Conservation (phyloP, 768 basidiomycete species). For the Chalciporus piperatus region DNA sequence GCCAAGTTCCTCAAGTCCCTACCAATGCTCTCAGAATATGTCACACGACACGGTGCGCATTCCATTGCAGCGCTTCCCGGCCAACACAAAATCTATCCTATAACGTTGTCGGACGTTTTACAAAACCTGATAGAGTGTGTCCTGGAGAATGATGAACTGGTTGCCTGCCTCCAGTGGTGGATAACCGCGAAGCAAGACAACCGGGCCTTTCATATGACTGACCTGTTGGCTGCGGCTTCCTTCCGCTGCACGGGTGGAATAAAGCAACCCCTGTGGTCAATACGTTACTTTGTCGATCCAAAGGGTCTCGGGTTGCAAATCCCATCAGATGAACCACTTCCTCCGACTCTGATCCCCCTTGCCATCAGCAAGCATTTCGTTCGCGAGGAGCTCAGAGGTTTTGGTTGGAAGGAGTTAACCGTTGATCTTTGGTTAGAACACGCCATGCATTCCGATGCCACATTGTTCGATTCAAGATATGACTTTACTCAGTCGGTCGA, state of each 20-base stretch:
- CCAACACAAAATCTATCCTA: constrained; percentile 63
- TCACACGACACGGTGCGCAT: constrained; percentile 49
- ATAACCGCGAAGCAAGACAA: constrained; percentile 38
- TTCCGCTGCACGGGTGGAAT: constrained; percentile 45
- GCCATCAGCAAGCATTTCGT: constrained; percentile 57
- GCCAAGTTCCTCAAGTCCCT: constrained; percentile 70
- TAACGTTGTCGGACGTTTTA: constrained; percentile 77
- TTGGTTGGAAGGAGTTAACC: constrained; percentile 76
- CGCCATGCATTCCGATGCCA: constrained; percentile 47
- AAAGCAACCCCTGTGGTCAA: constrained; percentile 48
- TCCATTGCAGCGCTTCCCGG: constrained; percentile 61
- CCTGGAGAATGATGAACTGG: constrained; percentile 64
- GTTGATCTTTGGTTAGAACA: constrained; percentile 71
- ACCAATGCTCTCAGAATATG: constrained; percentile 61
- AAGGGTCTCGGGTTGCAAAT: constrained; percentile 50
- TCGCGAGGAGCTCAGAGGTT: constrained; percentile 47
- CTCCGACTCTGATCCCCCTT: constrained; percentile 67
- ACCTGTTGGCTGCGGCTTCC: constrained; percentile 69
- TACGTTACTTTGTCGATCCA: constrained; percentile 67
- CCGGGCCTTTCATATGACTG: constrained; percentile 33
- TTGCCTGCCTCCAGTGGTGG: constrained; percentile 86
- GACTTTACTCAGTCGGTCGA: constrained; percentile 60
- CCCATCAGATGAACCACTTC: constrained; percentile 74
- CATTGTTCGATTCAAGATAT: constrained; percentile 40
- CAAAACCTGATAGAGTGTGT: constrained; percentile 65